Evolutionary conservation across 352 stramenopile species (phyloP), one percentile per base, ranked within the genome.

Genomic region (Globisporangium alternatum): DNA sequence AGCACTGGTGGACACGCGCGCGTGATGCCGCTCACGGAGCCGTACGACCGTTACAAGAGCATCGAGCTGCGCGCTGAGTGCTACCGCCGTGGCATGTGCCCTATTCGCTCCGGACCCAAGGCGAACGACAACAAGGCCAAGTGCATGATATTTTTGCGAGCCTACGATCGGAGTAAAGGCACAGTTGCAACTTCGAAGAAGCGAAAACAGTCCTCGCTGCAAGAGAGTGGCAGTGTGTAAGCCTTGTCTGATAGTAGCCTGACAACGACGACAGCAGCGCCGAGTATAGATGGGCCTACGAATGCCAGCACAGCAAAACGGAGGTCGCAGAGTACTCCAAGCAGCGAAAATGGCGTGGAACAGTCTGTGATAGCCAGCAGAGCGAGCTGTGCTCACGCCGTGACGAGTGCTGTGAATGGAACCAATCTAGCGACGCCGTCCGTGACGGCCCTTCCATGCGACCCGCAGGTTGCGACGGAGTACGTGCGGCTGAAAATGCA

Each of bases 111-210:
- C 3, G 66, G 66, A 5, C 47, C 66, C 4, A 33, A 53, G 5
- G 54, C 47, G 22, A 71, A 71, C 21, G 66, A 71, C 44, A 71
- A 71, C 37, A 71, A 71, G 49, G 61, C 55, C 4, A 61, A 61
- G 13, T 71, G 69, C 62, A 25, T 71, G 39, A 31, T 37, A 48
- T 55, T 71, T 2, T 30, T 71, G 48, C 66, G 66, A 28, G 44
- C 60, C 35, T 51, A 59, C 25, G 60, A 67, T 37, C 45, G 21
- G 41, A 35, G 21, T 22, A 63, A 54, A 43, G 60, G 53, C 58
- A 30, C 49, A 51, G 35, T 22, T 7, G 21, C 17, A 8, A 21
- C 17, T 10, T 6, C 41, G 19, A 62, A 62, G 15, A 62, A 62
- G 19, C 56, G 56, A n/a, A 62, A 31, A 43, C 43, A 22, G 56